Evolutionary conservation across 768 basidiomycete genomes (phyloP).

Genomic region (Pleurotus giganteus): DNA sequence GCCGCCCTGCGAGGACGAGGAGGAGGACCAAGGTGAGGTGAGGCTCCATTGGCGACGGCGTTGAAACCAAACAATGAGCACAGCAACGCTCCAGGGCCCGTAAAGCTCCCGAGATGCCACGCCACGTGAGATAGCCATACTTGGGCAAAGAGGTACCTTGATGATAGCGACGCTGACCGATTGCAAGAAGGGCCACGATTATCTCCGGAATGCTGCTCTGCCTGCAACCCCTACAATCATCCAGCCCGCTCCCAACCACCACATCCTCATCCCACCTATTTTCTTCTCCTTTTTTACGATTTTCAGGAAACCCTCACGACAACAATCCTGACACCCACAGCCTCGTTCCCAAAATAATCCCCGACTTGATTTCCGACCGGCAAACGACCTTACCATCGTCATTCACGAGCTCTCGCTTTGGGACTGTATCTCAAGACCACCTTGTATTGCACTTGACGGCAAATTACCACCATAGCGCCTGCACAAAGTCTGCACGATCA

Average conservation of each 20-base stretch:
- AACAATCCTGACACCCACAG: not conserved
- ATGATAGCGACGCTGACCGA: conserved; percentile 2
- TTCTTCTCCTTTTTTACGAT: not conserved
- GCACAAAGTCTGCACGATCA: not conserved
- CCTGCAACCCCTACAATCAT: not conserved
- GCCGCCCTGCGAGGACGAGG: not conserved
- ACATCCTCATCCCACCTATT: not conserved
- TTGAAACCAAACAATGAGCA: not conserved
- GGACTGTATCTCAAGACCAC: not conserved
- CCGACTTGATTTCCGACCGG: conserved; percentile 1
- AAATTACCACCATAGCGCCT: conserved; percentile 1
- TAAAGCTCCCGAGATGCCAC: conserved; percentile 1
- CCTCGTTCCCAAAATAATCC: conserved; percentile 1
- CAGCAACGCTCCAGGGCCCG: not conserved
- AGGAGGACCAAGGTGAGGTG: not conserved
- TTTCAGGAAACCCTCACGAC: conserved; percentile 4
- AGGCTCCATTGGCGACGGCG: not conserved
- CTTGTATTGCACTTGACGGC: not conserved
- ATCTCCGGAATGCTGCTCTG: conserved; percentile 6
- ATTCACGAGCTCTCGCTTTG: not conserved
- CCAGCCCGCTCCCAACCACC: conserved; percentile 3
- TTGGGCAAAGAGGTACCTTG: not conserved
- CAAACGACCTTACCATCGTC: not conserved
- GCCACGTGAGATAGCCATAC: conserved; percentile 7
- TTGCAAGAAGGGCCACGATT: not conserved